Conservation (phyloP, 192 early-diverging fungal species). For the Thamnidium elegans region DNA sequence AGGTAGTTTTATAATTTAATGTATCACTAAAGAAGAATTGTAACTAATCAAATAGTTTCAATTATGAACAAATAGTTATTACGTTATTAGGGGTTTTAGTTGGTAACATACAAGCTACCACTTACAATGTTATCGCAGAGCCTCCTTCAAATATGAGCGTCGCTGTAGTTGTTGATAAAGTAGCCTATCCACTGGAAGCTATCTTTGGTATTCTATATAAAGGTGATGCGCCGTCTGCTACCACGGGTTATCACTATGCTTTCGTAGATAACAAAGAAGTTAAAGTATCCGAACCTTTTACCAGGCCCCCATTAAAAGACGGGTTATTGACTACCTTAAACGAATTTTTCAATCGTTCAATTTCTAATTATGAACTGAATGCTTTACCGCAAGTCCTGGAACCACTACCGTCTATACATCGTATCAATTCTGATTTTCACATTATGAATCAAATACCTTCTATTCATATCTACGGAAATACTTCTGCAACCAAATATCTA, state of each 20-base stretch:
- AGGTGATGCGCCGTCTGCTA: constrained; percentile 11
- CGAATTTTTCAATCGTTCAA: constrained; percentile 22
- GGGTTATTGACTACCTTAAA: background rate
- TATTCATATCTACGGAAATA: constrained; percentile 8
- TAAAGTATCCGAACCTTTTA: constrained; percentile 12
- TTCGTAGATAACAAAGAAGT: background rate
- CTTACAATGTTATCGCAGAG: constrained; percentile 13
- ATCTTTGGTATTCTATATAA: constrained; percentile 7
- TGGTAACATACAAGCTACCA: background rate
- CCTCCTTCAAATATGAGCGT: background rate
- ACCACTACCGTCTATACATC: background rate
- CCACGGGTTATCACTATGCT: constrained; percentile 6
- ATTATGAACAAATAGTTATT: too few species aligned
- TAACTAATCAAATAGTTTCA: too few species aligned
- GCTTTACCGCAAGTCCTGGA: constrained; percentile 1
- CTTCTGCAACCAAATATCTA: background rate
- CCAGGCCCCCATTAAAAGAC: background rate
- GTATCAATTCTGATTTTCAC: constrained; percentile 7
- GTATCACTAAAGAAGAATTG: too few species aligned
- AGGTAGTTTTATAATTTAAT: too few species aligned
- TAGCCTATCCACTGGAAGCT: background rate
- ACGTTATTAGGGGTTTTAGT: too few species aligned
- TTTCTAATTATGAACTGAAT: background rate
- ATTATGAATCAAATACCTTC: constrained; percentile 1
- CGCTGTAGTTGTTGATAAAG: constrained; percentile 1